phyloP scores from a whole-genome alignment of 352 stramenopile genomes.

The Elongisporangium anandrum region DNA sequence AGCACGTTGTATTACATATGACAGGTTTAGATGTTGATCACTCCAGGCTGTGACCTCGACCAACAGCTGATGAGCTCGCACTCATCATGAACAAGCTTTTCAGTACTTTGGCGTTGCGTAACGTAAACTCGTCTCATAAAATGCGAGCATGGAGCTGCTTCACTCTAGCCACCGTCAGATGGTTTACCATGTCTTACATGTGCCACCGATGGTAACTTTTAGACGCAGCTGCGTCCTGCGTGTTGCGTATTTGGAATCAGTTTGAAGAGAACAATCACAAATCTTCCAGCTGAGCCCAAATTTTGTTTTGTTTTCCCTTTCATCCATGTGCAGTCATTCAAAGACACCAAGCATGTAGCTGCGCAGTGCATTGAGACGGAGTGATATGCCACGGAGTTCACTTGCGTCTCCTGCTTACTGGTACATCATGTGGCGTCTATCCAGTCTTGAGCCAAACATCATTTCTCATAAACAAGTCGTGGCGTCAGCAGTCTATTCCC shows the following conservation, averaged over 20 bases:
- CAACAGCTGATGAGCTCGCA: background rate
- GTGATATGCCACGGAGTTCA: too few relatives aligned
- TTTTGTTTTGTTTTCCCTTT: background rate
- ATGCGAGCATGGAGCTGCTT: background rate
- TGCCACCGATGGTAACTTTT: background rate
- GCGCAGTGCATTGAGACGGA: too few relatives aligned
- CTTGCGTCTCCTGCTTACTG: background rate
- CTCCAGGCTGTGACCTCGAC: background rate
- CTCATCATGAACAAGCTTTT: background rate
- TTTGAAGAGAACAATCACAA: background rate
- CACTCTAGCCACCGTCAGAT: background rate
- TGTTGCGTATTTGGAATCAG: background rate
- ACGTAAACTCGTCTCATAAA: background rate
- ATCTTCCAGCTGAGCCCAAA: background rate
- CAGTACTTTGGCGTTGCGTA: background rate
- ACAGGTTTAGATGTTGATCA: background rate
- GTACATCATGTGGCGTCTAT: background rate
- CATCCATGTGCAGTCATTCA: background rate
- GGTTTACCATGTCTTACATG: background rate
- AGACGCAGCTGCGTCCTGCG: background rate
- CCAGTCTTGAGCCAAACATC: too few relatives aligned
- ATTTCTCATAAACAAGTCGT: background rate
- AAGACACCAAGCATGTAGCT: too few relatives aligned
- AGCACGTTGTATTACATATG: background rate
- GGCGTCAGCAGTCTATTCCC: background rate